Conservation (phyloP, 1,284 basidiomycete genomes). For the Thecaphora thlaspeos region DNA sequence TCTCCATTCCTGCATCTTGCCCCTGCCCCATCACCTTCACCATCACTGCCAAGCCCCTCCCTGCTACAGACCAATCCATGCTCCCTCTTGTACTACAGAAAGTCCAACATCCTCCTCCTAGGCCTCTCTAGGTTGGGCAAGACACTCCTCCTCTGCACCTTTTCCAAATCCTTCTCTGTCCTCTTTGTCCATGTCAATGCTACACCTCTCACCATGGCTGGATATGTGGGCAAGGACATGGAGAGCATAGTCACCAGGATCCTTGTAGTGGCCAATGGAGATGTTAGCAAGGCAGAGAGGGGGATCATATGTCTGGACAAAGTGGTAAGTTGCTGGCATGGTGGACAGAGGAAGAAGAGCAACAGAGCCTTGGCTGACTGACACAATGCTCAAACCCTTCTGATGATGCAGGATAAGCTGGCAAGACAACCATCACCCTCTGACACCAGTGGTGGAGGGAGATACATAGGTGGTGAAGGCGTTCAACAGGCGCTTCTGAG, state of each 20-base stretch:
- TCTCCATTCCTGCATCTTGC: neutral
- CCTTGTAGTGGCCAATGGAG: conserved; percentile 28
- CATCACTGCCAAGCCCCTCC: neutral
- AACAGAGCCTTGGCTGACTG: no score
- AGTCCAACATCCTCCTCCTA: conserved; percentile 78
- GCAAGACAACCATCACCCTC: conserved; percentile 58
- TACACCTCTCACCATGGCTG: conserved; percentile 42
- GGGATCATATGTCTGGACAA: conserved; percentile 92
- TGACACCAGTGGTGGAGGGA: conserved; percentile 64
- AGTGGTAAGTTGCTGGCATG: conserved; percentile 62
- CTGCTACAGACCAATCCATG: conserved; percentile 13
- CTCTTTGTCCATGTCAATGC: conserved; percentile 45
- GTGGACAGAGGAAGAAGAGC: no score
- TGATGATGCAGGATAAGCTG: conserved; percentile 84
- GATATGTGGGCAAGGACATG: conserved; percentile 48
- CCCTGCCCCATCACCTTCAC: neutral
- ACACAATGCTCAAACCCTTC: no score
- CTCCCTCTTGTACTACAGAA: conserved; percentile 64
- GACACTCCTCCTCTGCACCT: conserved; percentile 35
- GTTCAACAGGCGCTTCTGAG: conserved; percentile 88
- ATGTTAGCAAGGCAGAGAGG: conserved; percentile 23
- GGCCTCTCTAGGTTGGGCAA: conserved; percentile 65
- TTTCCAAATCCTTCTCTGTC: conserved; percentile 36
- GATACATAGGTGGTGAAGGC: conserved; percentile 92
- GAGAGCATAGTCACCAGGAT: conserved; percentile 37